phyloP scores from a whole-genome alignment of 805 yeast genomes.

The Henningerozyma blattae region DNA sequence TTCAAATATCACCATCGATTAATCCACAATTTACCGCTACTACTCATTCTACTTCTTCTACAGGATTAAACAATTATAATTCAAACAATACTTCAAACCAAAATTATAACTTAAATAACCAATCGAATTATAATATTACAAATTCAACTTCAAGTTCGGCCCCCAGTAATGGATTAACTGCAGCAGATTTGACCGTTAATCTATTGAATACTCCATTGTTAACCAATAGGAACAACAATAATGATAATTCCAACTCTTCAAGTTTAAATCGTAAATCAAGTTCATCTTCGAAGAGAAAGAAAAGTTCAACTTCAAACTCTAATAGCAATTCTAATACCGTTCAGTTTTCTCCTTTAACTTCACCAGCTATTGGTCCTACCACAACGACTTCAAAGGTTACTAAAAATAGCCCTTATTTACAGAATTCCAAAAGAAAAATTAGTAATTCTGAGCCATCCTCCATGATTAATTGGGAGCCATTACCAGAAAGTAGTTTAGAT shows the following conservation, averaged over 20 bases:
- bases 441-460: constrained; percentile 1
- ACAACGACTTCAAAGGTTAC: constrained; percentile 18
- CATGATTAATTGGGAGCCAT: constrained; percentile 15
- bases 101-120: background rate
- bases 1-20: constrained; percentile 8
- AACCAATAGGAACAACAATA: background rate
- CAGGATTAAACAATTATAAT: too few relatives aligned
- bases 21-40: constrained; percentile 4
- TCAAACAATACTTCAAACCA: background rate
- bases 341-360: constrained; percentile 43
- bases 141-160: too few relatives aligned
- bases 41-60: too few relatives aligned
- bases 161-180: background rate
- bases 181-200: background rate
- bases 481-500: constrained; percentile 16
- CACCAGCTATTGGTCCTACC: constrained; percentile 29
- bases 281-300: background rate
- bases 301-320: background rate
- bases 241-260: too few relatives aligned
- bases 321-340: too few relatives aligned
- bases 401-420: constrained; percentile 19
- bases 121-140: background rate
- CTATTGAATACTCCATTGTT: constrained; percentile 2
- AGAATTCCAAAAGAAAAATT: constrained; percentile 1
- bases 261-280: background rate